Evolutionary conservation across 164 flowering plant genomes (phyloP), one percentile per base, ranked within the genome.

Genomic region (Chloranthus sessilifolius): DNA sequence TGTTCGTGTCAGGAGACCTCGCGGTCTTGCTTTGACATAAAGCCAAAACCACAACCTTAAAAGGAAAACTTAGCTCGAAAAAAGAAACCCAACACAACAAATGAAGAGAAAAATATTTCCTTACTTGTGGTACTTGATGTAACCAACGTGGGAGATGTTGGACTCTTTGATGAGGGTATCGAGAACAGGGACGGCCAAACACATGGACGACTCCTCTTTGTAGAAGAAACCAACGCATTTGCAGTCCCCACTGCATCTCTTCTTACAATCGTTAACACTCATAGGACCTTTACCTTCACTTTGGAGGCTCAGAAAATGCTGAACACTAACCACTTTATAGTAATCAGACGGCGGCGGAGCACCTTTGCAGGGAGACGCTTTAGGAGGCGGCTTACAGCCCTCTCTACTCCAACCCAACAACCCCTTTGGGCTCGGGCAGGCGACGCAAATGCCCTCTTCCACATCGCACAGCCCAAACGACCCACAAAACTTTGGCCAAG

Each of bases 181-280:
- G 0, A 64, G 62, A 9, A 43, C 43, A 7, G 54, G 58, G 16
- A 35, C 67, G 4, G 48, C 28, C 73, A 52, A 55, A 36, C 76
- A 72, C 55, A 31, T 58, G 0, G 56, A 62, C 5, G 39, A 46
- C 17, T 47, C 53, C n/a, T 47, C 53, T 14, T 43, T 11, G 58
- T 69, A 60, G 37, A 69, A 52, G 49, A 42, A 68, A n/a, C 77
- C 77, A 28, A 62, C 14, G 42, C 77, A 73, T 57, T 69, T 69
- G 57, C 77, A 69, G 37, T 73, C 72, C 30, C 43, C 52, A 16
- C 12, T 39, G 38, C 77, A 73, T 23, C 26, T 69, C 1, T 47
- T 38, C 15, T 61, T 56, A 25, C 74, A 69, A 17, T 52, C 61
- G 17, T 24, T 54, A 17, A 42, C 56, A 55, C 49, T 62, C 53